These are phyloP conservation scores for Xylaria castorea DNA, from an alignment of 495 filamentous ascomycete genomes.

Conservation along the genomic window DNA sequence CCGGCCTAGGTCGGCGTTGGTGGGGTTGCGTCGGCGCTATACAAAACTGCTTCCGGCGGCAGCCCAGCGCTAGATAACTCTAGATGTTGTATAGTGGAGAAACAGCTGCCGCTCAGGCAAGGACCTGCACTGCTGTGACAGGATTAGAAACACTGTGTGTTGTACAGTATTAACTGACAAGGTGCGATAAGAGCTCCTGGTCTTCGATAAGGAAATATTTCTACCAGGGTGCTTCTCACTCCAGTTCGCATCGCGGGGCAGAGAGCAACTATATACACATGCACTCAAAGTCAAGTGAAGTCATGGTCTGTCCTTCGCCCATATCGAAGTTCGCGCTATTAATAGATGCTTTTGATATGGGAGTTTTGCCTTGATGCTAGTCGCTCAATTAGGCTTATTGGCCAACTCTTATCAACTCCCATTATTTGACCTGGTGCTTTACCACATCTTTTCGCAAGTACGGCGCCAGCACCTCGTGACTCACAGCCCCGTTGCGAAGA, in stretches of 20 bases:
- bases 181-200: constrained; percentile 26
- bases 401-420: constrained; percentile 18
- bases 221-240: not conserved
- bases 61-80: constrained; percentile 15
- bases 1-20: constrained; percentile 17
- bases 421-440: constrained; percentile 11
- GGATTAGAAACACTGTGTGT: not conserved
- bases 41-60: constrained; percentile 18
- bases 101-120: not conserved
- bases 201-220: constrained; percentile 30
- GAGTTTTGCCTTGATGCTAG: not conserved
- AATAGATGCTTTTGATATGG: not conserved
- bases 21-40: constrained; percentile 19
- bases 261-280: constrained; percentile 8
- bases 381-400: constrained; percentile 9
- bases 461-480: constrained; percentile 44
- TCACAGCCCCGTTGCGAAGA: constrained; percentile 22
- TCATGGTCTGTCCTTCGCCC: not conserved
- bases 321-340: not conserved
- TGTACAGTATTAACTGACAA: not conserved
- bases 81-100: not conserved
- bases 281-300: not conserved
- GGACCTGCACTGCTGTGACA: not conserved
- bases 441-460: constrained; percentile 41
- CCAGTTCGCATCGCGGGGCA: constrained; percentile 28